phyloP scores from a whole-genome alignment of 2,329 filamentous ascomycete species.

The Colletotrichum endophyticum region DNA sequence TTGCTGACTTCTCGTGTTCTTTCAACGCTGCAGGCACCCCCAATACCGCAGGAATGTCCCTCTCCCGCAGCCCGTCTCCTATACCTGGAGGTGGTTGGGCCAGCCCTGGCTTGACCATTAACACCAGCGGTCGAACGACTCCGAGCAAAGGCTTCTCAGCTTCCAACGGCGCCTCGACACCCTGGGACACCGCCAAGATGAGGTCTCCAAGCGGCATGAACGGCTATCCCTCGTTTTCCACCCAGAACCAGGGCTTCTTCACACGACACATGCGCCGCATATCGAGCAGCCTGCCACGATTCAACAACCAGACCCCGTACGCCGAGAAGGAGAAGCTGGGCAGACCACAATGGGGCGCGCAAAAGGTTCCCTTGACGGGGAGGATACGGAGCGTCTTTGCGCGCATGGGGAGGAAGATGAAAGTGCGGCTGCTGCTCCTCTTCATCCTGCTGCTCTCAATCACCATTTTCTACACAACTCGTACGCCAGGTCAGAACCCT shows the following conservation, averaged over 20 bases:
- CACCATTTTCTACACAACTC: constrained; percentile 72
- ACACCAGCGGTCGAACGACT: constrained; percentile 71
- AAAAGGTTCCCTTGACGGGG: constrained; percentile 50
- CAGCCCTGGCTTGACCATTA: constrained; percentile 78
- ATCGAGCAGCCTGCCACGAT: constrained; percentile 79
- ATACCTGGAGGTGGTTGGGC: constrained; percentile 86
- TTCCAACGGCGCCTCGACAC: constrained; percentile 62
- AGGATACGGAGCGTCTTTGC: constrained; percentile 50
- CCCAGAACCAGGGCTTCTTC: constrained; percentile 86
- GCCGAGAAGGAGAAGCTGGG: constrained; percentile 80
- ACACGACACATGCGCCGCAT: constrained; percentile 81
- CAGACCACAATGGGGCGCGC: constrained; percentile 59
- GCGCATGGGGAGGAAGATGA: constrained; percentile 68
- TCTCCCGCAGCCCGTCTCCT: constrained; percentile 88
- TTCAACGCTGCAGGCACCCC: constrained; percentile 53
- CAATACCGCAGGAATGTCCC: constrained; percentile 70
- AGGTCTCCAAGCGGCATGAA: constrained; percentile 72
- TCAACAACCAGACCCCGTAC: constrained; percentile 62
- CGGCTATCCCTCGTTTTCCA: constrained; percentile 80
- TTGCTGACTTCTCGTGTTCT: constrained; percentile 23
- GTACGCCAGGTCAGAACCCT: constrained; percentile 64
- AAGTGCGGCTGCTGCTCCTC: constrained; percentile 65
- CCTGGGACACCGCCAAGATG: constrained; percentile 84
- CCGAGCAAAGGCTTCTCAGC: constrained; percentile 59
- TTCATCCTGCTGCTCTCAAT: constrained; percentile 65